Conservation (phyloP, 108 stramenopile species). For the Skeletonema costatum region DNA sequence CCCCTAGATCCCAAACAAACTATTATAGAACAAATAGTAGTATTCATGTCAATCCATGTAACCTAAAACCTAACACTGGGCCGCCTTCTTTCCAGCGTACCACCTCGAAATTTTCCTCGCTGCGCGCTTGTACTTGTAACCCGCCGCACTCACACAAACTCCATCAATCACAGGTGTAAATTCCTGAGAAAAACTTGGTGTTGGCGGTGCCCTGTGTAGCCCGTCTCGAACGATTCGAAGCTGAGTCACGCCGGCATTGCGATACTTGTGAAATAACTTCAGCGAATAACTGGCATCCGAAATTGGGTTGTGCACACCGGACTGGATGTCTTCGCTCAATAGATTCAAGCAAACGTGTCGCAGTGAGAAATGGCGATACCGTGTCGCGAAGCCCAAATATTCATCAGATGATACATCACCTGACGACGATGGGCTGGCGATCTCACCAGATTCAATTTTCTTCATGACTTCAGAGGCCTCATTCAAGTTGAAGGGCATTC, state of each 20-base stretch:
- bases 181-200: slow-evolving; percentile 43
- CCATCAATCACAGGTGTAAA: slow-evolving; percentile 50
- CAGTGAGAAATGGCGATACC: slow-evolving; percentile 44
- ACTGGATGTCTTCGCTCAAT: slow-evolving; percentile 56
- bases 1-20: not conserved
- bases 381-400: slow-evolving; percentile 37
- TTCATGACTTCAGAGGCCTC: slow-evolving; percentile 25
- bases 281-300: slow-evolving; percentile 49
- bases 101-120: slow-evolving; percentile 56
- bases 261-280: slow-evolving; percentile 53
- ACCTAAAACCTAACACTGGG: not conserved
- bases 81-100: slow-evolving; percentile 22
- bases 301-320: slow-evolving; percentile 81
- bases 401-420: slow-evolving; percentile 28
- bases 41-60: not conserved
- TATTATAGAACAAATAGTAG: not conserved
- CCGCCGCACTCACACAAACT: slow-evolving; percentile 41
- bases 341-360: slow-evolving; percentile 51
- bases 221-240: slow-evolving; percentile 50
- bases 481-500: slow-evolving; percentile 27
- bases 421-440: not conserved
- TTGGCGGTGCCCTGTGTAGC: slow-evolving; percentile 47
- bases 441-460: slow-evolving; percentile 19
- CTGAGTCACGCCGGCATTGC: slow-evolving; percentile 35
- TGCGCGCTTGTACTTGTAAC: slow-evolving; percentile 37